Base-by-base conservation (phyloP, 2,329 filamentous ascomycete species). In the Aspergillus neotritici region DNA sequence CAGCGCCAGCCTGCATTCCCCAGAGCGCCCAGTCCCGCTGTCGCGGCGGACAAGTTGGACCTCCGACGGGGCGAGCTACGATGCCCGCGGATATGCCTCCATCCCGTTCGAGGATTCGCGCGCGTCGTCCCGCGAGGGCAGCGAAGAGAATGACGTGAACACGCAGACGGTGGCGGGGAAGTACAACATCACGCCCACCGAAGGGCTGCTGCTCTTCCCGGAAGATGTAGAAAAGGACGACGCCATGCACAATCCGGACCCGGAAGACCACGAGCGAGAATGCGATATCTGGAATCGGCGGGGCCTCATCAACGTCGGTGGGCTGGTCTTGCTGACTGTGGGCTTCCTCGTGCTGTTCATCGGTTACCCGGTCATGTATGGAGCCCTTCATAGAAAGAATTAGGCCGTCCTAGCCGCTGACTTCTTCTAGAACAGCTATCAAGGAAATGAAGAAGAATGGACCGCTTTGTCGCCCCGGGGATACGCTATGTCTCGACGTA, bases 181-280 rank as follows among this genome's bases (percentile, higher is more conserved):
- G 63, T 86, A 83, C 63, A 85, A 84, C 57, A 86, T 87, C 41
- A 71, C 79, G 60, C 82, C 83, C 1, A 82, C 80, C 3, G 78
- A 81, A 11, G 81, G 81, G 5, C 65, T 86, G 40, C 61, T 87
- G 32, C 66, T 86, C 14, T 86, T 82, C 53, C 83, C 83, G 0
- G 81, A 86, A 60, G 83, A 86, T 57, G 78, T 85, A 15, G 83
- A 87, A 61, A 84, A 84, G 55, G 83, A 87, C 58, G 83, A 87
- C 57, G 83, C 78, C 50, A 57, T 87, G 49, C 83, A 87, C 59
- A 85, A 86, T 54, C 83, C 83, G 1, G 81, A 83, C 55, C 78
- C 81, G 1, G 75, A 76, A 40, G 82, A 85, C 36, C 74, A 81
- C 32, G 66, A 74, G 39, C 72, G 76, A 35, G 78, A 82, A 50